These are phyloP conservation scores for Prunus padus DNA, from an alignment of 306 rosid genomes.

Conservation along the genomic window DNA sequence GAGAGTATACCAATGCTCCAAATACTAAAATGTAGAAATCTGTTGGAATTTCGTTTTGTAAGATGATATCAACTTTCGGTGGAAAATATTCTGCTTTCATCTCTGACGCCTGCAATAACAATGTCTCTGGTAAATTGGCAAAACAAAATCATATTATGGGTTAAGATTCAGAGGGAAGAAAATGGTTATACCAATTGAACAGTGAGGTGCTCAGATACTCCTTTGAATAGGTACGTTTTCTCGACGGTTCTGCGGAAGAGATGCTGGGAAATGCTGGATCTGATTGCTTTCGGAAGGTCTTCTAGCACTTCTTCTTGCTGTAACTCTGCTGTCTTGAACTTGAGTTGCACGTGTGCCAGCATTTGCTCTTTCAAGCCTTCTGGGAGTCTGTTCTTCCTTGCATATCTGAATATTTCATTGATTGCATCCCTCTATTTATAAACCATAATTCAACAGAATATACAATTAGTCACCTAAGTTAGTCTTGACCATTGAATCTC, in stretches of 20 bases:
- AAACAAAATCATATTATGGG: not conserved
- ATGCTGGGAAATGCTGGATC: constrained; percentile 72
- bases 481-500: not conserved
- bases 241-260: constrained; percentile 59
- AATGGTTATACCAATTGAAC: constrained; percentile 55
- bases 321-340: constrained; percentile 80
- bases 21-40: constrained; percentile 75
- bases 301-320: constrained; percentile 72
- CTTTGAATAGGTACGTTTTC: constrained; percentile 66
- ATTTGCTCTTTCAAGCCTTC: constrained; percentile 77
- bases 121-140: not conserved
- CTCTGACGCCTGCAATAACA: constrained; percentile 58
- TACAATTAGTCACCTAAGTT: not conserved
- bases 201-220: constrained; percentile 65
- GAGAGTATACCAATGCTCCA: constrained; percentile 66
- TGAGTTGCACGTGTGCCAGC: constrained; percentile 80
- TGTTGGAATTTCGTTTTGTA: constrained; percentile 80
- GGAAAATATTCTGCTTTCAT: constrained; percentile 85
- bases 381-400: constrained; percentile 74
- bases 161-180: not conserved
- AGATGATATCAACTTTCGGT: constrained; percentile 74
- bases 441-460: not conserved
- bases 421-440: constrained; percentile 62
- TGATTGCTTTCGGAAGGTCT: constrained; percentile 74
- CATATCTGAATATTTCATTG: constrained; percentile 62